Evolutionary conservation across 139 green algal genomes (phyloP), one percentile per base, ranked within the genome.

Genomic region (Deuterostichococcus epilithicus): DNA sequence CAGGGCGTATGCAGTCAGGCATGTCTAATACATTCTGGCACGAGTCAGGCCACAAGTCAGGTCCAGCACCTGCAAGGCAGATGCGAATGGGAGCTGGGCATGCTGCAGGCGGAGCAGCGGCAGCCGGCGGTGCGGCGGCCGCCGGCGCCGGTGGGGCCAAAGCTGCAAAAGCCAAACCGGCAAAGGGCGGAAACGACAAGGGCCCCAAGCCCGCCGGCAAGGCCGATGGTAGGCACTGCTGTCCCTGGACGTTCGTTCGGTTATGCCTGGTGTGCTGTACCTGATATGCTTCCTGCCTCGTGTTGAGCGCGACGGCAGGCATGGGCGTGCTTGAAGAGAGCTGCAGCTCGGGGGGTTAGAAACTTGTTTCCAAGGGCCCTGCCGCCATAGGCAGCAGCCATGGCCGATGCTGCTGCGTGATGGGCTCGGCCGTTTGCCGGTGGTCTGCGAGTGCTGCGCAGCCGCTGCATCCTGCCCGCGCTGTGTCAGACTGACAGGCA

Each of bases 141-240:
- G 30, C 26, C 8, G 52, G 52, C 67, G 82, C n/a, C 3, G 78
- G 77, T 65, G 67, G 34, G 6, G 71, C 39, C 37, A 88, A 88
- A 75, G 59, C 73, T 2, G 71, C 75, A 6, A 89, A 86, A 71
- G 74, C 70, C 72, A 86, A 88, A 70, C 87, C 84, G 68, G 85
- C 23, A 59, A 87, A 84, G 74, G 76, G 82, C 26, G 79, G 86
- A 18, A 91, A 92, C 76, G 82, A 76, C 69, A 81, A 83, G 23
- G 79, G 89, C 59, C 69, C 65, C 59, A 75, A 37, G 32, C 33
- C 69, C 85, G 74, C 76, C 82, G 68, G 78, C 84, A 67, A 80
- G 86, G 76, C 33, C 70, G 32, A 44, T 75, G 52, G 74, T 47
- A 4, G 63, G 44, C 0, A 26, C 28, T 34, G 81, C 1, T 47